phyloP scores from a whole-genome alignment of 805 yeast species.

The Metschnikowia henanensis region DNA sequence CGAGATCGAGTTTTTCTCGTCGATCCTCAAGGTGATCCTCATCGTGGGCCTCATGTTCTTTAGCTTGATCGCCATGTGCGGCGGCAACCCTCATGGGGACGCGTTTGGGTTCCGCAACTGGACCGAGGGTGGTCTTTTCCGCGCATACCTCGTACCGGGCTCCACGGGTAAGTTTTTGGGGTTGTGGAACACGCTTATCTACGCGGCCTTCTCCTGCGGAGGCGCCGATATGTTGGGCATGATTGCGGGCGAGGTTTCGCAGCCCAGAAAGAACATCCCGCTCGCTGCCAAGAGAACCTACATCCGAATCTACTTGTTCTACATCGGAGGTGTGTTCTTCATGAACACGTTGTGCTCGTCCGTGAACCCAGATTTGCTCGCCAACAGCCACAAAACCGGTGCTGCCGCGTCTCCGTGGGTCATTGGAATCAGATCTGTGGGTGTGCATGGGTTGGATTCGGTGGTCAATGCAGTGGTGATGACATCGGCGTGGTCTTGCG shows the following conservation, averaged over 20 bases:
- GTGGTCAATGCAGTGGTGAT: constrained; percentile 35
- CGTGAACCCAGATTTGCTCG: constrained; percentile 30
- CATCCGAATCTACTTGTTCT: constrained; percentile 34
- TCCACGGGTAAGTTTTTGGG: constrained; percentile 63
- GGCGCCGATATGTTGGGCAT: constrained; percentile 41
- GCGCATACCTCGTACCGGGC: constrained; percentile 38
- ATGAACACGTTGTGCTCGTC: constrained; percentile 37
- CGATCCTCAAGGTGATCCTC: constrained; percentile 23
- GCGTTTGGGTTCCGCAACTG: constrained; percentile 38
- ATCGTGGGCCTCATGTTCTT: constrained; percentile 40
- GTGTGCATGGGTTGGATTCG: constrained; percentile 35
- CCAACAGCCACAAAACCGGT: constrained; percentile 35
- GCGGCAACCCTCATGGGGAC: constrained; percentile 35
- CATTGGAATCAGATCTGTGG: constrained; percentile 35
- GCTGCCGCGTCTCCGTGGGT: constrained; percentile 41
- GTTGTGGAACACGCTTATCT: constrained; percentile 60
- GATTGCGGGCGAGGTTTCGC: constrained; percentile 42
- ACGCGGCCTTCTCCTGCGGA: constrained; percentile 66
- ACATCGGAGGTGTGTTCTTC: constrained; percentile 39
- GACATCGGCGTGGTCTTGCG: constrained; percentile 39
- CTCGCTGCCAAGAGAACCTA: constrained; percentile 36
- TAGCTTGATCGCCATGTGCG: constrained; percentile 39
- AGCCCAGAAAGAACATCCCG: constrained; percentile 39
- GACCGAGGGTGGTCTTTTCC: constrained; percentile 34
- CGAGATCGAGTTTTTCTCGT: constrained; percentile 21